Percentiles rank a stretch among this genome's conserved stretches.
Conservation (phyloP, 257 asterid genomes). For the Rubia yunnanensis region DNA sequence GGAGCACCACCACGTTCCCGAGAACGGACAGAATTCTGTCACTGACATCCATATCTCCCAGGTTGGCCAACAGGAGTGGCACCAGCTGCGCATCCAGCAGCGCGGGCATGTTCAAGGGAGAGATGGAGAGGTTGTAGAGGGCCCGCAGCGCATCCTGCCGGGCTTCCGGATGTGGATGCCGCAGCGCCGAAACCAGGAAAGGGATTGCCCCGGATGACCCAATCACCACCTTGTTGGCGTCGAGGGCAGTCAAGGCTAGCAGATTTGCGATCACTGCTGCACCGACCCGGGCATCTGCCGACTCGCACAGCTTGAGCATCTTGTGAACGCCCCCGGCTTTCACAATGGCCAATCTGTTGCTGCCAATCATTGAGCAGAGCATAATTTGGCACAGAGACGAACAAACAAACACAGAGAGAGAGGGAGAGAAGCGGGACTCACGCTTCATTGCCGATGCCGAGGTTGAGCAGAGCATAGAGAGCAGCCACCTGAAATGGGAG, state of each 20-base stretch:
- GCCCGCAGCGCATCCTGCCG: conserved; percentile 68
- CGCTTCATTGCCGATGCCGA: conserved; percentile 62
- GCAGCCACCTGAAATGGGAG: conserved; percentile 51
- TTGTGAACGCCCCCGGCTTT: conserved; percentile 79
- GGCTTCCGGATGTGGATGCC: conserved; percentile 27
- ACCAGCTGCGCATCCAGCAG: conserved; percentile 48
- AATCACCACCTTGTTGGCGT: conserved; percentile 62
- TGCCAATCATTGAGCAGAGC: conserved; percentile 18
- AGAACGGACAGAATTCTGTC: conserved; percentile 69
- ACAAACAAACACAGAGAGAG: background rate
- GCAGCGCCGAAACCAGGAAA: conserved; percentile 38
- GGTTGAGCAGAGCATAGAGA: conserved; percentile 77
- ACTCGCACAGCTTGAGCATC: conserved; percentile 55
- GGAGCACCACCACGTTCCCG: conserved; percentile 45
- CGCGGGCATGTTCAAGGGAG: conserved; percentile 29
- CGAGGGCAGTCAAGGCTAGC: conserved; percentile 80
- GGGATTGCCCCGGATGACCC: conserved; percentile 82
- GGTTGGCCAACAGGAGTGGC: conserved; percentile 35
- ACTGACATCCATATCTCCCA: conserved; percentile 68
- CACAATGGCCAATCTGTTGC: conserved; percentile 85
- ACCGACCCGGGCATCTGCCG: conserved; percentile 24
- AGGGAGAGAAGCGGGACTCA: conserved; percentile 13
- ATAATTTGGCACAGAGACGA: too few species aligned
- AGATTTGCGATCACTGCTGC: conserved; percentile 80
- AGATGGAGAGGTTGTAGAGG: conserved; percentile 75